These are phyloP conservation scores for Sophora flavescens DNA, from an alignment of 306 rosid genomes.

Conservation along the genomic window DNA sequence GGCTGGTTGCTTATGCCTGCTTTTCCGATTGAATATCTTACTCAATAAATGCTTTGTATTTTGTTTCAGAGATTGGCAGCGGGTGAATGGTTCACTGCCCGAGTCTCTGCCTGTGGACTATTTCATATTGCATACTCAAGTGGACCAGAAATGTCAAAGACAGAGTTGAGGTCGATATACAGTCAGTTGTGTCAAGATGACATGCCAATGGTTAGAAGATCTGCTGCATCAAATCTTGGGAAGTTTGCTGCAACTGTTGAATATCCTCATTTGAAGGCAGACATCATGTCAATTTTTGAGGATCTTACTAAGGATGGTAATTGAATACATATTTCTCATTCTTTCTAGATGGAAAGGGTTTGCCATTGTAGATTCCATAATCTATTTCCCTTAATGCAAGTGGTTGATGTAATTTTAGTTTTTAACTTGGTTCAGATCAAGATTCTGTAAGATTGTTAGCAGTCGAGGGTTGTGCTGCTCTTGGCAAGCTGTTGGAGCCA, in stretches of 20 bases:
- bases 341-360: background rate
- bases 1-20: background rate
- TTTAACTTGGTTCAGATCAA: slow-evolving; percentile 63
- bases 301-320: slow-evolving; percentile 90
- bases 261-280: slow-evolving; percentile 76
- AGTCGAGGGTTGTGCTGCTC: slow-evolving; percentile 88
- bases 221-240: slow-evolving; percentile 87
- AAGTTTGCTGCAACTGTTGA: slow-evolving; percentile 84
- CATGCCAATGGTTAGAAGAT: slow-evolving; percentile 96
- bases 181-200: slow-evolving; percentile 86
- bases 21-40: slow-evolving; percentile 17
- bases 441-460: slow-evolving; percentile 88
- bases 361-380: background rate
- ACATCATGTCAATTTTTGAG: slow-evolving; percentile 76
- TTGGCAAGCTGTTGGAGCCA: slow-evolving; percentile 85
- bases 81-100: slow-evolving; percentile 92
- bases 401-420: background rate
- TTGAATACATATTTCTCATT: slow-evolving; percentile 12
- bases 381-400: background rate
- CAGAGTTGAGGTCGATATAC: slow-evolving; percentile 77
- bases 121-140: slow-evolving; percentile 82
- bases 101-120: slow-evolving; percentile 86
- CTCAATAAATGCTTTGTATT: background rate
- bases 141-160: slow-evolving; percentile 69
- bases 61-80: slow-evolving; percentile 77